phyloP scores from a whole-genome alignment of 2,329 filamentous ascomycete species.

The Neurospora crassa region DNA sequence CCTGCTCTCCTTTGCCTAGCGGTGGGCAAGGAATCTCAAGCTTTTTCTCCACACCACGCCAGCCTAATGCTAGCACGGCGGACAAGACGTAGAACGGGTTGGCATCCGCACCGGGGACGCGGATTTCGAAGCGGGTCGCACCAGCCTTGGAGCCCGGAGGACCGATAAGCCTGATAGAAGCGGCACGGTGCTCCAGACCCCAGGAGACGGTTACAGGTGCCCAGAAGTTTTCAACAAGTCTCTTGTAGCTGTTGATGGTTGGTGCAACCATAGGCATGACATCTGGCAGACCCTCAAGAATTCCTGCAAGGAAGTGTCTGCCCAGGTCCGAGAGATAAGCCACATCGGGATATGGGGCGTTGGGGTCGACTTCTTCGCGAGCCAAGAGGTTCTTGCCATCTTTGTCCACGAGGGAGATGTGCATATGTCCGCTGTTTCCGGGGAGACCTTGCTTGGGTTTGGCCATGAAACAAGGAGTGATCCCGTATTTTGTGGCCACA shows the following conservation, averaged over 20 bases:
- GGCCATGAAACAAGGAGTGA: conserved; percentile 98
- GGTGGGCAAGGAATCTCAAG: conserved; percentile 74
- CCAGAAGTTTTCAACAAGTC: conserved; percentile 98
- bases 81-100: conserved; percentile 84
- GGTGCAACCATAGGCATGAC: conserved; percentile 94
- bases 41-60: conserved; percentile 88
- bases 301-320: conserved; percentile 83
- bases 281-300: conserved; percentile 81
- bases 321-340: conserved; percentile 77
- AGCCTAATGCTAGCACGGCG: conserved; percentile 78
- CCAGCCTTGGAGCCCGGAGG: conserved; percentile 78
- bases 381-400: conserved; percentile 78
- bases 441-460: conserved; percentile 87
- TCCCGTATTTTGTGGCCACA: conserved; percentile 74
- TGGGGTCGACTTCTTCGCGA: conserved; percentile 60
- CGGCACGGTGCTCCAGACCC: conserved; percentile 91
- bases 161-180: conserved; percentile 80
- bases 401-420: conserved; percentile 76
- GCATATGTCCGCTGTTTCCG: conserved; percentile 93
- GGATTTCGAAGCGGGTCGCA: conserved; percentile 85
- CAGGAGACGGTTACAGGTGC: conserved; percentile 95
- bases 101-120: conserved; percentile 87
- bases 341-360: conserved; percentile 66
- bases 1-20: conserved; percentile 73
- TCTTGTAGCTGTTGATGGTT: conserved; percentile 96